Percentiles rank a stretch among this genome's conserved stretches.
Evolutionary conservation across 1,284 basidiomycete species (phyloP).

Genomic region (Hortiboletus rubellus): DNA sequence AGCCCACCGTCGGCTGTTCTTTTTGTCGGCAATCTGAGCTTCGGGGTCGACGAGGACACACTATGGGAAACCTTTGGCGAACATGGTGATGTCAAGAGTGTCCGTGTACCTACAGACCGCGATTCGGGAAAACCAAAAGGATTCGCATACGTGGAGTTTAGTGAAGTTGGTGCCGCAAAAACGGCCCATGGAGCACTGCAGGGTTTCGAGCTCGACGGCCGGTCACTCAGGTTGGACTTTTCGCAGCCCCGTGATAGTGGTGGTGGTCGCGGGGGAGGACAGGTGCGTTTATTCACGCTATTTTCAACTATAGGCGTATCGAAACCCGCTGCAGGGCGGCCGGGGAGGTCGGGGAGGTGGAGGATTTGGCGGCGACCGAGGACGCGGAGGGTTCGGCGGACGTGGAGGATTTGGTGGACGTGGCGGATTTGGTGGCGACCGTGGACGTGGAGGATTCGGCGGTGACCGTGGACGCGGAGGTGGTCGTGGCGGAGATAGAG

Average conservation of each 20-base stretch:
- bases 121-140: slow-evolving; percentile 93
- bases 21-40: slow-evolving; percentile 92
- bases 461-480: slow-evolving; percentile 38
- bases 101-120: slow-evolving; percentile 91
- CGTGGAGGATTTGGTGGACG: slow-evolving; percentile 31
- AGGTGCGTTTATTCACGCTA: slow-evolving; percentile 35
- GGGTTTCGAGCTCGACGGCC: slow-evolving; percentile 82
- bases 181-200: slow-evolving; percentile 74
- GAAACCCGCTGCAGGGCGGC: slow-evolving; percentile 23
- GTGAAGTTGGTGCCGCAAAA: slow-evolving; percentile 77
- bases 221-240: slow-evolving; percentile 84
- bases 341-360: slow-evolving; percentile 33
- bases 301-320: slow-evolving; percentile 20
- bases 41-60: slow-evolving; percentile 77
- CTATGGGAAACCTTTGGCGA: slow-evolving; percentile 94
- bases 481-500: slow-evolving; percentile 41
- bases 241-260: slow-evolving; percentile 79
- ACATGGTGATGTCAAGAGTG: slow-evolving; percentile 85
- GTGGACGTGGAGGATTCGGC: slow-evolving; percentile 33
- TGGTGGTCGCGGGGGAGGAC: slow-evolving; percentile 52
- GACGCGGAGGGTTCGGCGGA: slow-evolving; percentile 36
- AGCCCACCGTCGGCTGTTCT: slow-evolving; percentile 77
- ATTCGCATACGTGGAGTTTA: slow-evolving; percentile 97
- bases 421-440: slow-evolving; percentile 32
- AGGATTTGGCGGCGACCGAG: slow-evolving; percentile 34